Evolutionary conservation across 2,329 filamentous ascomycete genomes (phyloP), one percentile per base, ranked within the genome.

Genomic region (Dothistroma pini): DNA sequence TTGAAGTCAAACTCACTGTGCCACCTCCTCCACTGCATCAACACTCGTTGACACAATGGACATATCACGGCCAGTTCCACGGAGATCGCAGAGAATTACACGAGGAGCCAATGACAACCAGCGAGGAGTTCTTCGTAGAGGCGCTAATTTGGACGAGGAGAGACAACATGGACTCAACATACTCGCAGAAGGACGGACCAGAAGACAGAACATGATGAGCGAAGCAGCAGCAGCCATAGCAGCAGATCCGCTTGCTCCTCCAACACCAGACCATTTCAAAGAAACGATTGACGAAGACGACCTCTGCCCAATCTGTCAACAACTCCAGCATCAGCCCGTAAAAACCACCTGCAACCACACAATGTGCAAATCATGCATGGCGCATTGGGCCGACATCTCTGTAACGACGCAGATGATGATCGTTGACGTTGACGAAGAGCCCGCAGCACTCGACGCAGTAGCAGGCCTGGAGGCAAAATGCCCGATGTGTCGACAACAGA

Each of bases 331-430:
- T 65, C 68, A 71, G 1, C 79, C 79, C 0, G 78, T 80, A 7
- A 70, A 67, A 2, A 80, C 78, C 9, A 62, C 66, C 49, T 81
- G 79, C 67, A 71, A 72, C 51, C 79, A 80, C 57, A 70, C 76
- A 1, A 70, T 81, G 19, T 81, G 79, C 69, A 68, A 72, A 50
- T 73, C 74, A 5, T 81, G 79, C 69, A 79, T 81, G 77, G 74
- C 76, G 1, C 75, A 76, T 38, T 81, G 78, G 78, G 77, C 78
- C 1, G 76, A 78, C 25, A 71, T 75, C 0, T 79, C 76, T 1
- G 67, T 76, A 4, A 70, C 71, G 2, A 69, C 72, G 9, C 74
- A 75, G 22, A 75, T 79, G 66, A 72, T 73, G 5, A 73, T 78
- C 44, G 71, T 75, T 29, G 68, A 75, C 62, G 74, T 79, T 44